Evolutionary conservation across 75 land plant species (phyloP).

Genomic region (Isoetes taiwanensis): DNA sequence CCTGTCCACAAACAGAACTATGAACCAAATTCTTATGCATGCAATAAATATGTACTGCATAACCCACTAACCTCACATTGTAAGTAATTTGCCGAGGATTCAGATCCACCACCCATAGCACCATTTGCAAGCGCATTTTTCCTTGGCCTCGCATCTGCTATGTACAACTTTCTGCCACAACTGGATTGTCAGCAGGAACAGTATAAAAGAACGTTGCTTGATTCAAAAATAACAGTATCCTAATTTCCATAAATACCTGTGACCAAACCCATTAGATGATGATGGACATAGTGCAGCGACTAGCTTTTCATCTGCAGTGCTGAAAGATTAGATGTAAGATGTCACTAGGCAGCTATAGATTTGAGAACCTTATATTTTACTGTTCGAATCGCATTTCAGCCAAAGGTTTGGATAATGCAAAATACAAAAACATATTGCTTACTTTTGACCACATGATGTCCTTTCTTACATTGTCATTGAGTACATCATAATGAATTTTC

Average conservation of each 20-base stretch:
- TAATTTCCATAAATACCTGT: slow-evolving; percentile 57
- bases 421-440: too few relatives aligned
- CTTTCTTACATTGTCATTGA: too few relatives aligned
- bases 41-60: background rate
- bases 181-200: too few relatives aligned
- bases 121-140: slow-evolving; percentile 98
- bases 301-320: slow-evolving; percentile 92
- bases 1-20: too few relatives aligned
- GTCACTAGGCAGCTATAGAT: too few relatives aligned
- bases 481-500: too few relatives aligned
- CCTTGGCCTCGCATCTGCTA: slow-evolving; percentile 95
- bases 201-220: background rate
- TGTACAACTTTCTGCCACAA: slow-evolving; percentile 71
- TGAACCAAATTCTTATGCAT: background rate
- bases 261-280: slow-evolving; percentile 7
- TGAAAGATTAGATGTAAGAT: too few relatives aligned
- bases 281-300: slow-evolving; percentile 71
- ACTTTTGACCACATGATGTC: too few relatives aligned
- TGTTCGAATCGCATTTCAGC: too few relatives aligned
- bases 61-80: slow-evolving; percentile 66
- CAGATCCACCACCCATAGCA: slow-evolving; percentile 98
- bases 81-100: slow-evolving; percentile 84
- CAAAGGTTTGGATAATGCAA: too few relatives aligned
- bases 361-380: too few relatives aligned
- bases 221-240: background rate